A percentile compares a stretch with the other conserved stretches of the same genome.
phyloP scores from a whole-genome alignment of 805 yeast species.

The Yarrowia yakushimensis region DNA sequence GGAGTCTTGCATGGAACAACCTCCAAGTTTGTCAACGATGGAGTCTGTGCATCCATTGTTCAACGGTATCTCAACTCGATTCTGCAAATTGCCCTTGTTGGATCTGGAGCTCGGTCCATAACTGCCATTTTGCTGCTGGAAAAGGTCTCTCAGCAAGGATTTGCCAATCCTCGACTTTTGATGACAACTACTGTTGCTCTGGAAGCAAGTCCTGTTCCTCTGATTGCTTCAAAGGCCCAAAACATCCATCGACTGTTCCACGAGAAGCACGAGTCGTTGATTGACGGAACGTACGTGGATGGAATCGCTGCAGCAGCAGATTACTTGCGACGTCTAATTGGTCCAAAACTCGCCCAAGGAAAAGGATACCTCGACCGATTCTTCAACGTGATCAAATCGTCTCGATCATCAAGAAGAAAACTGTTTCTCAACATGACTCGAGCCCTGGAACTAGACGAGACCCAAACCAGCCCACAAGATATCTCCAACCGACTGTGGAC shows the following conservation, averaged over 20 bases:
- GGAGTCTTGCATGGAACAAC: slow-evolving; percentile 56
- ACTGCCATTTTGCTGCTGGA: slow-evolving; percentile 55
- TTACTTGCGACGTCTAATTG: slow-evolving; percentile 41
- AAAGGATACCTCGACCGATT: slow-evolving; percentile 42
- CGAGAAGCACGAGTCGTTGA: slow-evolving; percentile 66
- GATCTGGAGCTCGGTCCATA: slow-evolving; percentile 47
- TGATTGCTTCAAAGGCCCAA: slow-evolving; percentile 48
- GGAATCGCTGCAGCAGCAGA: slow-evolving; percentile 56
- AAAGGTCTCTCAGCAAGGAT: slow-evolving; percentile 59
- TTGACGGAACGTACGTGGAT: slow-evolving; percentile 60
- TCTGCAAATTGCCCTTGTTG: slow-evolving; percentile 48
- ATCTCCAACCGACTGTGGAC: slow-evolving; percentile 34
- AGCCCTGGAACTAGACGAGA: slow-evolving; percentile 36
- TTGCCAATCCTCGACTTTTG: slow-evolving; percentile 68
- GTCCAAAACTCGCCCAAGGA: slow-evolving; percentile 34
- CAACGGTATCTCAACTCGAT: slow-evolving; percentile 55
- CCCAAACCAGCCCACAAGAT: slow-evolving; percentile 31
- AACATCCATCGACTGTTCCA: slow-evolving; percentile 54
- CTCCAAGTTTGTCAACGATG: slow-evolving; percentile 53
- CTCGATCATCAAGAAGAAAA: slow-evolving; percentile 44
- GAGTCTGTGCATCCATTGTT: slow-evolving; percentile 68
- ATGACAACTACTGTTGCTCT: slow-evolving; percentile 69
- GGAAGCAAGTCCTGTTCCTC: slow-evolving; percentile 49
- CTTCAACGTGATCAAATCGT: slow-evolving; percentile 44
- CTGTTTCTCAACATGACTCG: slow-evolving; percentile 40